Evolutionary conservation across 495 filamentous ascomycete species (phyloP), one percentile per base, ranked within the genome.

Genomic region (Talaromyces stipitatus): DNA sequence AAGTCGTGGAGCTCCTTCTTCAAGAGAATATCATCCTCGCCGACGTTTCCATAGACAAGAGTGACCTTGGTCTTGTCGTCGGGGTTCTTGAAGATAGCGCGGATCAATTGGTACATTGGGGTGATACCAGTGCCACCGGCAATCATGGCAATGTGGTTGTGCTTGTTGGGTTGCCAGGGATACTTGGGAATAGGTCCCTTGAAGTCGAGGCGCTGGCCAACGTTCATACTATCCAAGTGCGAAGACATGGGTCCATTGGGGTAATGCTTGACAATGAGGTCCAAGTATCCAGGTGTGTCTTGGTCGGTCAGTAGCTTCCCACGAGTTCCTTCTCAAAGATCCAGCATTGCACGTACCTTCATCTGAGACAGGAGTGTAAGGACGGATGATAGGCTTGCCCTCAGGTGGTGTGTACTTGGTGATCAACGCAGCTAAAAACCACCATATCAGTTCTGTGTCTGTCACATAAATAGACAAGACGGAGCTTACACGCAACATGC

Each of bases 141-240:
- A 61, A 98, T 83, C 67, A 97, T 76, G n/a, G 81, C 84, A 69
- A 98, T 85, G 75, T 97, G 92, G 30, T 88, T 74, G 76, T 97
- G 94, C 85, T 96, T 97, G 79, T 98, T 98, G 60, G 88, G 62
- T 38, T 81, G 66, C 91, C 91, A 97, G 23, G 83, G 78, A 74
- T 97, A 98, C 74, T 98, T 98, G 57, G 90, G 88, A 16, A 98
- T 81, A 0, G 94, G 94, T 14, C 94, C 94, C 78, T 98, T 98
- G 78, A 97, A 82, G 30, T 90, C 84, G 46, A 98, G 82, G 30
- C 78, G 74, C 70, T 97, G 84, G 62, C 88, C 85, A 55, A 86
- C 83, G 29, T 76, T 77, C 89, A 98, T 82, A 61, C 78, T 79
- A 77, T 97, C 91, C 14, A 98, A 52, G 72, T 96, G 87, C 58